Evolutionary conservation across 2,329 filamentous ascomycete genomes (phyloP).

Genomic region (Cladosporium sphaerospermum): DNA sequence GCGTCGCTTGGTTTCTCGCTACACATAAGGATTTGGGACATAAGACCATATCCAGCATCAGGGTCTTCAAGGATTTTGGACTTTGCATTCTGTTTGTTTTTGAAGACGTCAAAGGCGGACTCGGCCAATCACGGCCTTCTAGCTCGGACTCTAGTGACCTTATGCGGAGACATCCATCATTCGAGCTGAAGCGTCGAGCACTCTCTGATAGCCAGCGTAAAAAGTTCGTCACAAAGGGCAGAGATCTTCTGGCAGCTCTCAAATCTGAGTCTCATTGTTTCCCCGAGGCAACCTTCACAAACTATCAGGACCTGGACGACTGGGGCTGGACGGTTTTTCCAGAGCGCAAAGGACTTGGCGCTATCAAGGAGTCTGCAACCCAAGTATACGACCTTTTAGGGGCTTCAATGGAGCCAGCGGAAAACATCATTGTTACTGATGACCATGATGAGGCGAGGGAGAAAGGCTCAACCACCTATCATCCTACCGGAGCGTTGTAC

Average conservation of each 20-base stretch:
- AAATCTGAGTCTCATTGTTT: not conserved
- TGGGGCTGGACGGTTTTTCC: not conserved
- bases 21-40: not conserved
- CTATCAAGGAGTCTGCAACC: too few species aligned
- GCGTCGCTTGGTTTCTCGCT: slow-evolving; percentile 2
- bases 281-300: not conserved
- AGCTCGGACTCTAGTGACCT: not conserved
- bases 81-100: not conserved
- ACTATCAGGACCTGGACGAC: not conserved
- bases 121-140: not conserved
- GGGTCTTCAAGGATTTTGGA: not conserved
- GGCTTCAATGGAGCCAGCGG: not conserved
- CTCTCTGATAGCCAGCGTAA: not conserved
- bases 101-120: not conserved
- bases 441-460: not conserved
- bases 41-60: not conserved
- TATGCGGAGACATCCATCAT: not conserved
- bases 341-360: not conserved
- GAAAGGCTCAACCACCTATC: not conserved
- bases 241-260: not conserved
- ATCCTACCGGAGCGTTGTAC: not conserved
- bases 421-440: not conserved
- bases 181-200: not conserved
- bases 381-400: not conserved
- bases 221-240: not conserved